Percentiles rank a stretch among this genome's conserved stretches.
Evolutionary conservation across 177 flowering plant species (phyloP).

Genomic region (Vitis hybrid): DNA sequence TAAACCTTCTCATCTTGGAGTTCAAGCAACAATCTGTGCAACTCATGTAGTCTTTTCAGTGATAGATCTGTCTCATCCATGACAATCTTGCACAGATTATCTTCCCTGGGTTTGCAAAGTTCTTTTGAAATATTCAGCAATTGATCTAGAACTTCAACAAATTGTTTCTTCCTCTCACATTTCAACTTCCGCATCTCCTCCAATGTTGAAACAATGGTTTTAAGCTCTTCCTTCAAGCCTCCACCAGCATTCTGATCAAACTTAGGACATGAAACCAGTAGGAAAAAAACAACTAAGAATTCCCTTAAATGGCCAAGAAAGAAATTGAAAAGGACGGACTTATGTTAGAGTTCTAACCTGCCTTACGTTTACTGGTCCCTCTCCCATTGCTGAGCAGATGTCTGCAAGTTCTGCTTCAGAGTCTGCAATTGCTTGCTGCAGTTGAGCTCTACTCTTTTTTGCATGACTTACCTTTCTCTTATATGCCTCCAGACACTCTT

Average conservation of each 20-base stretch:
- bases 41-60: slow-evolving; percentile 37
- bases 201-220: slow-evolving; percentile 31
- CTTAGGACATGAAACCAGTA: slow-evolving; percentile 8
- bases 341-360: slow-evolving; percentile 26
- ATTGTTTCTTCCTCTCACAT: slow-evolving; percentile 37
- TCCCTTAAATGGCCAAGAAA: not conserved
- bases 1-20: slow-evolving; percentile 51
- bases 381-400: slow-evolving; percentile 67
- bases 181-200: slow-evolving; percentile 48
- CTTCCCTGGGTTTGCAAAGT: slow-evolving; percentile 16
- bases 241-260: slow-evolving; percentile 24
- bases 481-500: slow-evolving; percentile 72
- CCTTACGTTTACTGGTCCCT: slow-evolving; percentile 40
- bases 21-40: slow-evolving; percentile 24
- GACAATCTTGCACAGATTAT: not conserved
- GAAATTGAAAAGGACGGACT: not conserved
- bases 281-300: not conserved
- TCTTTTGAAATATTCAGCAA: slow-evolving; percentile 35
- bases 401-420: slow-evolving; percentile 66
- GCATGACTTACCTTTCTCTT: slow-evolving; percentile 71
- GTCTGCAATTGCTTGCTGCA: slow-evolving; percentile 59
- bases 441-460: slow-evolving; percentile 44
- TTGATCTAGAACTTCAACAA: slow-evolving; percentile 39
- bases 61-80: slow-evolving; percentile 47
- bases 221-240: slow-evolving; percentile 44